Evolutionary conservation across 805 yeast genomes (phyloP).

Genomic region (Torulaspora delbrueckii): DNA sequence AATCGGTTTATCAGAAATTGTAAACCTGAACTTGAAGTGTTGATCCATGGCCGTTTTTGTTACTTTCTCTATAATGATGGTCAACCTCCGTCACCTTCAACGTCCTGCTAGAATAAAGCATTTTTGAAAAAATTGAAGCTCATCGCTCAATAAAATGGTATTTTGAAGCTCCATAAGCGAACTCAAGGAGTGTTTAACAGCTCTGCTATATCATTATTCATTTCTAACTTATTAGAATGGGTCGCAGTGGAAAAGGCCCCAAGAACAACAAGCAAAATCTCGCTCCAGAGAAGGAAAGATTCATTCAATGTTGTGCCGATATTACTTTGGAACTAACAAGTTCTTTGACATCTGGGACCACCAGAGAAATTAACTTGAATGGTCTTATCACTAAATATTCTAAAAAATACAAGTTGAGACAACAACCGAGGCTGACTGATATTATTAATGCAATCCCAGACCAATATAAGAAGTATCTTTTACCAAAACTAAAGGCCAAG

Average conservation of each 20-base stretch:
- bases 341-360: conserved; percentile 55
- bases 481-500: conserved; percentile 95
- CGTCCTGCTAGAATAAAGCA: background rate
- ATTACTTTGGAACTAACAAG: conserved; percentile 80
- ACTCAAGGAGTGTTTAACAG: background rate
- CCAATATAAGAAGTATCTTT: conserved; percentile 82
- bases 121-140: conserved; percentile 2
- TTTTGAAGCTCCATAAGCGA: background rate
- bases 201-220: background rate
- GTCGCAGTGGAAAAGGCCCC: conserved; percentile 37
- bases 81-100: background rate
- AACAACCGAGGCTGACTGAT: conserved; percentile 92
- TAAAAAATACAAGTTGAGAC: conserved; percentile 83
- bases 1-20: background rate
- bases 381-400: conserved; percentile 82
- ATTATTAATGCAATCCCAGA: conserved; percentile 94
- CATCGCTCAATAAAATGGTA: conserved; percentile 1
- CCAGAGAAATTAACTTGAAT: conserved; percentile 64
- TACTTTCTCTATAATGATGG: background rate
- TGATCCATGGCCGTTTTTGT: background rate
- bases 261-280: conserved; percentile 53
- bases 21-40: background rate
- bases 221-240: conserved; percentile 21
- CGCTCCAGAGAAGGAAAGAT: conserved; percentile 90
- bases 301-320: conserved; percentile 88